Evolutionary conservation across 1,284 basidiomycete species (phyloP), one percentile per base, ranked within the genome.

Genomic region (Rhodotorula sp.): DNA sequence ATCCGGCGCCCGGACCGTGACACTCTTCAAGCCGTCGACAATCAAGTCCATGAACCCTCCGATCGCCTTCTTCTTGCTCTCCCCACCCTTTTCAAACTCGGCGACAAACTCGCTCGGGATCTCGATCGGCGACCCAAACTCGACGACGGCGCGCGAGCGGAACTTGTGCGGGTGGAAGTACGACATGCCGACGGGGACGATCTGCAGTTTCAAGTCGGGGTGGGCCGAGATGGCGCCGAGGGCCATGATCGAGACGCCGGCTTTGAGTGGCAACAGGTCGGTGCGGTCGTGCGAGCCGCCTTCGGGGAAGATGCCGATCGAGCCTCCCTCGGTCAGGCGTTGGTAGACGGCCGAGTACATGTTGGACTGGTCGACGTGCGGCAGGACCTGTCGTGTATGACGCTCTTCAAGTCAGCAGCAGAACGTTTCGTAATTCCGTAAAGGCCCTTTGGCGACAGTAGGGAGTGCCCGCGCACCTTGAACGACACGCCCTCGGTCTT

Each of bases 131-230:
- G 87, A 84, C 18, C 96, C 96, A 80, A 99, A 99, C 80, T 99
- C 96, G 69, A 99, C 90, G 30, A 99, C 96, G 15, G 93, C 95
- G 68, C 95, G 87, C 24, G 93, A 95, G 60, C 95, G 89, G 84
- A 97, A 98, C 72, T 90, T 88, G 82, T 97, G 91, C 0, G 95
- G 88, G 82, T 97, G 94, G 82, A 98, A 98, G 80, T 98, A 98
- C 15, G 91, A 92, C 49, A 98, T 83, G 22, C 95, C 95, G 72
- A 95, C 93, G 37, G 95, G 95, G 14, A 97, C 91, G 71, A 97
- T 91, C 80, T 91, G 91, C 77, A 97, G 93, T 76, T 88, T 87
- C 63, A 93, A 84, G 63, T 84, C 86, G n/a, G 93, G 88, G 80
- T 97, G 87, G 72, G 90, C 89, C 5, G 91, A 91, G 91, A 97